Base-by-base conservation (phyloP, 1,139 yeast genomes). In the Pneumocystis carinii region DNA sequence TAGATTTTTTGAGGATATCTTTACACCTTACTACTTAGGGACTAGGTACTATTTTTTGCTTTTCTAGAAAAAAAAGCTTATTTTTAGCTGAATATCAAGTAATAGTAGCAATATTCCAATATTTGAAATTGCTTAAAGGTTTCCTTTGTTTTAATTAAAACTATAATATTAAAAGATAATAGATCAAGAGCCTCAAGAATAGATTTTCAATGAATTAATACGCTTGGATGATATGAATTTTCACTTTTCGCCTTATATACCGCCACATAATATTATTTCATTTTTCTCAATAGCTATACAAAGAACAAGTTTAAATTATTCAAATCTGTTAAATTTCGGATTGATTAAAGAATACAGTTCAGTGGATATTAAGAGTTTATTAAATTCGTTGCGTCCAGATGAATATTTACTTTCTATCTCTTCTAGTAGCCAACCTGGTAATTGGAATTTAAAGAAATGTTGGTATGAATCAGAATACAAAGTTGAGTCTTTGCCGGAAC, bases 401-500 rank as follows among this genome's bases (percentile, higher is more conserved):
- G 88, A 87, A 69, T 81, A 86, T 68, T 79, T 90, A 67, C 77
- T 83, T 10, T 76, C 80, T 48, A 72, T 71, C 75, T 55, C 74
- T 74, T 63, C 66, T 67, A n/a, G 67, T 72, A 55, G 70, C 10
- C 56, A 60, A 7, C 64, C 70, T 1, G 75, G 73, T 2, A 75
- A 80, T 39, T 67, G 66, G 63, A 74, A 77, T 61, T 67, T 74
- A 29, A 77, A 70, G n/a, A 98, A 92, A 73, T 78, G 82, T 70
- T 90, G 96, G 96, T 92, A 92, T 71, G 96, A 95, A 4, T 89
- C 97, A 0, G 86, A 86, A 68, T 87, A 89, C 71, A 75, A 81
- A 2, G 74, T 79, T 59, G 78, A 76, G 24, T 75, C 24, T 39
- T 39, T 42, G 4, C 14, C 53, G 8, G 15, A 6, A 42, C 8